Percentiles rank a stretch among this genome's conserved stretches.
Conservation (phyloP, 2,329 filamentous ascomycete species). For the Xylariaceae sp. region DNA sequence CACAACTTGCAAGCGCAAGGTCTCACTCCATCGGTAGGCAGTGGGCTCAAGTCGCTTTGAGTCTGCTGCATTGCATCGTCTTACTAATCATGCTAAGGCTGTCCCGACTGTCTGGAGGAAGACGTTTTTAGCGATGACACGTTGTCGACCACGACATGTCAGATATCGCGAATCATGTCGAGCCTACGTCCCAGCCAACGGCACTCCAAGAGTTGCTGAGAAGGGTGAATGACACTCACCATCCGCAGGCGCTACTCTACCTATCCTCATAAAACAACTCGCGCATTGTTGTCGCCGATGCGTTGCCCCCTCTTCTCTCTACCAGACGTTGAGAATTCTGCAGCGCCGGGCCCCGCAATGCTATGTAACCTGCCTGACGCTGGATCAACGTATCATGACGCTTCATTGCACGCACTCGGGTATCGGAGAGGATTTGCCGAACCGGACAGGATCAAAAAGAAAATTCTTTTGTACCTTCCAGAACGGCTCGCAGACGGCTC, state of each 20-base stretch:
- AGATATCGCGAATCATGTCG: slow-evolving; percentile 21
- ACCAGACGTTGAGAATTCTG: slow-evolving; percentile 18
- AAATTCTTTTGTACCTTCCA: too few relatives aligned
- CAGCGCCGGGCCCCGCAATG: slow-evolving; percentile 18
- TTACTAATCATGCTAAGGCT: neutral
- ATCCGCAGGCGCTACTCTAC: slow-evolving; percentile 2
- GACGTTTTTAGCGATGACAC: slow-evolving; percentile 20
- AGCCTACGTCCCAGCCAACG: neutral
- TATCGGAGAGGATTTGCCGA: slow-evolving; percentile 6
- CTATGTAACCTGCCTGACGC: slow-evolving; percentile 23
- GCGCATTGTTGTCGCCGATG: slow-evolving; percentile 20
- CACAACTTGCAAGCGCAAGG: neutral
- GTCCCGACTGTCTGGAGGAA: slow-evolving; percentile 11
- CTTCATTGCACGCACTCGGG: slow-evolving; percentile 4
- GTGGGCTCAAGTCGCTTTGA: neutral
- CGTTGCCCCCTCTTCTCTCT: slow-evolving; percentile 11
- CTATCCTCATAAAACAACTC: slow-evolving; percentile 11
- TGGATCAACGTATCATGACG: slow-evolving; percentile 5
- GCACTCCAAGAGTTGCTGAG: slow-evolving; percentile 7
- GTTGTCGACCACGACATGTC: slow-evolving; percentile 23
- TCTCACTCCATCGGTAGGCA: neutral
- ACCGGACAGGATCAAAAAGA: too few relatives aligned
- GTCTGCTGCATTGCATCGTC: slow-evolving; percentile 1
- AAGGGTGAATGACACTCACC: slow-evolving; percentile 11
- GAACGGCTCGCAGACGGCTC: neutral